A percentile compares a stretch with the other conserved stretches of the same genome.
Conservation (phyloP, 1,284 basidiomycete genomes). For the Lignosus rhinocerotis region DNA sequence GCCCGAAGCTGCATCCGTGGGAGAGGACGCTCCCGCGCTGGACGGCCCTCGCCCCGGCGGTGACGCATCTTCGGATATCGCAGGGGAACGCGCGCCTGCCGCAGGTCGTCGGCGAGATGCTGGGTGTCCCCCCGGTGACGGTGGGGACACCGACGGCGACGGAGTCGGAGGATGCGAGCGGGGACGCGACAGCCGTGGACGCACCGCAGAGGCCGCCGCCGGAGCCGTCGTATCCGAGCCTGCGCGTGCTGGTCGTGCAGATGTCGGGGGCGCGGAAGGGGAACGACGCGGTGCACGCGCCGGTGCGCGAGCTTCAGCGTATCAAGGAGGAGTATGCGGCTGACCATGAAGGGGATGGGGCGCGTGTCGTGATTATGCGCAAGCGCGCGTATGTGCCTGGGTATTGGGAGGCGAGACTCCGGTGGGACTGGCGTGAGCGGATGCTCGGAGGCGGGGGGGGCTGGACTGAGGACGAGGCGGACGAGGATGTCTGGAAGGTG, state of each 20-base stretch:
- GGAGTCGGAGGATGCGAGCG: not conserved
- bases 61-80: slow-evolving; percentile 19
- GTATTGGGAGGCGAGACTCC: slow-evolving; percentile 16
- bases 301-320: slow-evolving; percentile 8
- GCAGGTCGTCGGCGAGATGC: slow-evolving; percentile 10
- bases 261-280: slow-evolving; percentile 11
- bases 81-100: slow-evolving; percentile 12
- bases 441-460: slow-evolving; percentile 15
- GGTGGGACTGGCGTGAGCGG: slow-evolving; percentile 17
- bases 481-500: slow-evolving; percentile 15
- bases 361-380: slow-evolving; percentile 5
- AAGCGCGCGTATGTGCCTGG: slow-evolving; percentile 9
- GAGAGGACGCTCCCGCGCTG: slow-evolving; percentile 20
- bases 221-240: slow-evolving; percentile 1
- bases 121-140: slow-evolving; percentile 9
- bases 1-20: slow-evolving; percentile 21
- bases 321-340: slow-evolving; percentile 2
- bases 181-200: not conserved
- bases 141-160: not conserved
- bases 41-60: slow-evolving; percentile 13
- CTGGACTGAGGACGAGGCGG: slow-evolving; percentile 18
- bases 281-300: not conserved
- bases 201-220: not conserved
- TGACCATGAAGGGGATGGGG: not conserved
- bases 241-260: slow-evolving; percentile 17